Evolutionary conservation across 495 filamentous ascomycete species (phyloP).

Genomic region (Aspergillus ellipticus): DNA sequence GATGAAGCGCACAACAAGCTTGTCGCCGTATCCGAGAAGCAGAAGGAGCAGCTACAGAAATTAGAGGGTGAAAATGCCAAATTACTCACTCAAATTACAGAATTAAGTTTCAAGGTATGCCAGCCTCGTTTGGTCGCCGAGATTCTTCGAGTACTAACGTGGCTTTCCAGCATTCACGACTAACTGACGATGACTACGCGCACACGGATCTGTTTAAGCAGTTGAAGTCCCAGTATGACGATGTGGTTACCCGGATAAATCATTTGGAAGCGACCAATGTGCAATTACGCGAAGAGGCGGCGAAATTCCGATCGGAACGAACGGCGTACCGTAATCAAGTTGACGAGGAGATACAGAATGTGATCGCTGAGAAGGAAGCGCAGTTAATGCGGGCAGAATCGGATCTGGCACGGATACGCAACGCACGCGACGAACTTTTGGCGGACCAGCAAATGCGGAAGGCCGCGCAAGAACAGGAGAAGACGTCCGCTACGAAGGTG

Average conservation of each 20-base stretch:
- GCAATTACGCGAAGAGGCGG: slow-evolving; percentile 76
- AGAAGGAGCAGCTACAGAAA: slow-evolving; percentile 80
- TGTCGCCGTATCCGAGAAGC: slow-evolving; percentile 67
- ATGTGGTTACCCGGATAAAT: slow-evolving; percentile 86
- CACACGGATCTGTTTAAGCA: slow-evolving; percentile 89
- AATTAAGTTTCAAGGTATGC: slow-evolving; percentile 55
- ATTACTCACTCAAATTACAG: slow-evolving; percentile 74
- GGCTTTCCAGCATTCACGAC: slow-evolving; percentile 51
- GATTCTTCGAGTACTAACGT: slow-evolving; percentile 10
- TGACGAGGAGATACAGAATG: slow-evolving; percentile 68
- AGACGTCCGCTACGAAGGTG: slow-evolving; percentile 60
- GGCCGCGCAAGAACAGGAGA: slow-evolving; percentile 71
- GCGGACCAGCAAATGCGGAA: slow-evolving; percentile 80
- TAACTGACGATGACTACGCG: slow-evolving; percentile 91
- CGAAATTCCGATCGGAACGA: slow-evolving; percentile 79
- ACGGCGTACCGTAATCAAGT: slow-evolving; percentile 75
- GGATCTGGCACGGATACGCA: slow-evolving; percentile 79
- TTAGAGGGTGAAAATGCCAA: slow-evolving; percentile 75
- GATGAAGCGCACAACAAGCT: slow-evolving; percentile 72
- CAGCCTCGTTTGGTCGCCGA: background rate
- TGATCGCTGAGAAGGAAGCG: slow-evolving; percentile 70
- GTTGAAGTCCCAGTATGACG: slow-evolving; percentile 84
- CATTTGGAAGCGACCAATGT: slow-evolving; percentile 85
- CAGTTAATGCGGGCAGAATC: slow-evolving; percentile 77
- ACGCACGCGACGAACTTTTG: slow-evolving; percentile 74